A percentile compares a stretch with the other conserved stretches of the same genome.
phyloP scores from a whole-genome alignment of 108 stramenopile species.

The Skeletonema menzelii region DNA sequence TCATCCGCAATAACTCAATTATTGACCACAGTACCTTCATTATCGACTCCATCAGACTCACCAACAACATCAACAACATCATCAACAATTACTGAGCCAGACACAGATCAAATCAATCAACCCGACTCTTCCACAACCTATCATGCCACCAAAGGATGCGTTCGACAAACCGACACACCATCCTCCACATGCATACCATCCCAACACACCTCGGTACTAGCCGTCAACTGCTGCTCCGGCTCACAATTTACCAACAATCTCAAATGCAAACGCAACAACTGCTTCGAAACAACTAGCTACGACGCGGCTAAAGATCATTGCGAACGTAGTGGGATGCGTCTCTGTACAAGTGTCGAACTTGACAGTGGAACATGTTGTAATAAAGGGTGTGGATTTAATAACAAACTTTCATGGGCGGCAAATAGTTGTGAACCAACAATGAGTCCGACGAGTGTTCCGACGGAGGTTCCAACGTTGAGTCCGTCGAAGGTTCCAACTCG shows the following conservation, averaged over 20 bases:
- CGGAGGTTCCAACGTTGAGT: neutral
- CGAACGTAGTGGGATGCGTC: neutral
- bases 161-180: neutral
- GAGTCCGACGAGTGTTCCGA: neutral
- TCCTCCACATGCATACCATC: neutral
- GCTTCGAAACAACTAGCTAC: neutral
- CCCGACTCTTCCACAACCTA: neutral
- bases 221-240: neutral
- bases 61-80: neutral
- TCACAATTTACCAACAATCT: neutral
- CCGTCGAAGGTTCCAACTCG: no score
- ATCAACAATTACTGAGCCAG: neutral
- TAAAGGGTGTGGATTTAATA: neutral
- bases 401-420: neutral
- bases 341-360: neutral
- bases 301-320: neutral
- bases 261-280: neutral
- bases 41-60: neutral
- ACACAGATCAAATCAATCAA: neutral
- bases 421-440: neutral
- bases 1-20: no score
- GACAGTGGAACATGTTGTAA: neutral
- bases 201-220: neutral
- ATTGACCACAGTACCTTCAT: neutral
- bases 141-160: neutral